phyloP scores from a whole-genome alignment of 75 land plant species.

The Cunninghamia lanceolata region DNA sequence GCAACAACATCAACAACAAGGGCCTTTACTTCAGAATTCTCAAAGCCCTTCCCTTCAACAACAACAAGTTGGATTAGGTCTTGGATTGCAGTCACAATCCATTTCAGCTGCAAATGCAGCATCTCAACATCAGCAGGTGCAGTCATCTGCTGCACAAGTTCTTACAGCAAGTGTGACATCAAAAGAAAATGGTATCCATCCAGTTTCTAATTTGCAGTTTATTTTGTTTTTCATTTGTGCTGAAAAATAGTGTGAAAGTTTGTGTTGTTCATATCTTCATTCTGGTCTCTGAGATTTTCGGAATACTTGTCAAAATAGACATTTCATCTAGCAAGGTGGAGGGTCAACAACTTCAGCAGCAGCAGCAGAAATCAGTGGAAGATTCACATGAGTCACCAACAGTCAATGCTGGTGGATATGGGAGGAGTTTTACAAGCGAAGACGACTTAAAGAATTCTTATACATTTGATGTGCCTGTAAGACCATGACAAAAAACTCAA shows the following conservation, averaged over 20 bases:
- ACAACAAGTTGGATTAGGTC: slow-evolving; percentile 49
- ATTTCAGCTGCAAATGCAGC: slow-evolving; percentile 24
- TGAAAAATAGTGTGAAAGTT: not conserved
- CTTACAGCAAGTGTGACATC: not conserved
- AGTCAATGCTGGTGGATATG: slow-evolving; percentile 31
- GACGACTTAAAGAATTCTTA: slow-evolving; percentile 78
- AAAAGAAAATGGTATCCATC: slow-evolving; percentile 8
- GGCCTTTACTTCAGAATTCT: slow-evolving; percentile 40
- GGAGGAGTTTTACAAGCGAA: slow-evolving; percentile 47
- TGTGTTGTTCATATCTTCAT: not conserved
- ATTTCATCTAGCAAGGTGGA: slow-evolving; percentile 33
- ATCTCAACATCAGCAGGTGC: slow-evolving; percentile 25
- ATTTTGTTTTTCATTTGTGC: not conserved
- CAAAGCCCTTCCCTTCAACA: slow-evolving; percentile 43
- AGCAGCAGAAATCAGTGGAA: slow-evolving; percentile 43
- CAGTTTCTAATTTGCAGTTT: not conserved
- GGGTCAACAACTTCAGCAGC: slow-evolving; percentile 30
- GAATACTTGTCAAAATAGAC: slow-evolving; percentile 28
- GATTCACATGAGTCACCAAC: slow-evolving; percentile 47
- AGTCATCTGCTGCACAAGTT: slow-evolving; percentile 41
- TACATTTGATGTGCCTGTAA: slow-evolving; percentile 58
- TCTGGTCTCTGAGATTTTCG: not conserved
- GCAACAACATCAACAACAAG: slow-evolving; percentile 15
- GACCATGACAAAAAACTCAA: slow-evolving; percentile 10
- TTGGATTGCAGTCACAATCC: slow-evolving; percentile 46